Conservation (phyloP, 352 stramenopile species). For the Pythium vanterpoolii region DNA sequence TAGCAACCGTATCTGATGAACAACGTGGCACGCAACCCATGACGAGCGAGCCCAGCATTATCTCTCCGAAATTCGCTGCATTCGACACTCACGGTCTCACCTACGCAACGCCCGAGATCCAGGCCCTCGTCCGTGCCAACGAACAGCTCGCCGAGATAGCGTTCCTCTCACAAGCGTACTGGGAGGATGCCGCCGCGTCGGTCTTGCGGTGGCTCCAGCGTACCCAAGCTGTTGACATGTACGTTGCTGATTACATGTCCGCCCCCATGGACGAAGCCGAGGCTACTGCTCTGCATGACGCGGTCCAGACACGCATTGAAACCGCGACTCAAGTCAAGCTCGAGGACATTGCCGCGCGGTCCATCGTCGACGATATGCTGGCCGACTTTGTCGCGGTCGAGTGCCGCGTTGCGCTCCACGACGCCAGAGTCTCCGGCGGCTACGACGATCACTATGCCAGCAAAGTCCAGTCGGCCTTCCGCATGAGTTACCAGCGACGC, state of each 20-base stretch:
- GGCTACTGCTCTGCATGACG: conserved; percentile 21
- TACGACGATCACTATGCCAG: conserved; percentile 66
- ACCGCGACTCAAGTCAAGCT: conserved; percentile 34
- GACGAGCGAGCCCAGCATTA: background rate
- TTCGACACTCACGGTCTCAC: conserved; percentile 14
- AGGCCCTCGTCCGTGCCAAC: conserved; percentile 24
- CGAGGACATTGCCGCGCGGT: conserved; percentile 43
- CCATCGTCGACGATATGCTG: conserved; percentile 65
- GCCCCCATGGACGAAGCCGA: conserved; percentile 14
- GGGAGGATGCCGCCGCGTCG: conserved; percentile 33
- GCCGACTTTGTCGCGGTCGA: conserved; percentile 48
- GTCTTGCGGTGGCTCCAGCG: conserved; percentile 43
- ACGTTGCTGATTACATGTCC: conserved; percentile 36
- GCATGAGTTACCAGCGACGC: conserved; percentile 65
- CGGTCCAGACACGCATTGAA: conserved; percentile 27
- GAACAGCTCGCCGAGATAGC: conserved; percentile 32
- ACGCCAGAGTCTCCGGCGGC: conserved; percentile 53
- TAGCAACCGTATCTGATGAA: background rate
- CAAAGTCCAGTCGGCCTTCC: conserved; percentile 65
- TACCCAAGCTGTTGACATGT: conserved; percentile 38
- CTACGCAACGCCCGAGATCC: conserved; percentile 21
- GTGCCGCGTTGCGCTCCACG: conserved; percentile 48
- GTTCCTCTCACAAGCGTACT: conserved; percentile 45
- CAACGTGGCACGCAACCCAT: background rate
- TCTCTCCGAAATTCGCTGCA: background rate